Conservation (phyloP, 2,329 filamentous ascomycete genomes). For the Botrytis fragariae region DNA sequence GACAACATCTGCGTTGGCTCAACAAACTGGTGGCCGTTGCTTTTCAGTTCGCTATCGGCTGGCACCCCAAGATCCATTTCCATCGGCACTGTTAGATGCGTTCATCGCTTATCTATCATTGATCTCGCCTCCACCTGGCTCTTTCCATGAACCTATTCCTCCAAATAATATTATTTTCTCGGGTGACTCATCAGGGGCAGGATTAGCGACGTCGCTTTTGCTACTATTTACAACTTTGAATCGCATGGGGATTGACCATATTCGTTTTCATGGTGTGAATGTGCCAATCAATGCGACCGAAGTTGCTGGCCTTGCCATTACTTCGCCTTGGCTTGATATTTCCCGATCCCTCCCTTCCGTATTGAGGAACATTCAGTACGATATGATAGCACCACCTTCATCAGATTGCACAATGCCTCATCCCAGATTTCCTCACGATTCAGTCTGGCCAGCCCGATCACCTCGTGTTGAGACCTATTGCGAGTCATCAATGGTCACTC, state of each 20-base stretch:
- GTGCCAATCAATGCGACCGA: conserved; percentile 57
- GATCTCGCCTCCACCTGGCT: conserved; percentile 66
- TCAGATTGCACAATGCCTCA: conserved; percentile 37
- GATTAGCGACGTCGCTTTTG: conserved; percentile 63
- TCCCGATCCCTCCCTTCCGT: conserved; percentile 60
- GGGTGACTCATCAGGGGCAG: conserved; percentile 73
- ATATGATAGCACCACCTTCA: conserved; percentile 60
- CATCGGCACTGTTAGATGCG: conserved; percentile 69
- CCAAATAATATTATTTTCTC: conserved; percentile 66
- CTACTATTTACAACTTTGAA: conserved; percentile 66
- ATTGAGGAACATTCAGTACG: conserved; percentile 51
- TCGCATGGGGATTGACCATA: conserved; percentile 42
- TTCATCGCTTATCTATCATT: conserved; percentile 65
- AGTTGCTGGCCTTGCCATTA: conserved; percentile 61
- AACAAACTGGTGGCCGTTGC: conserved; percentile 63
- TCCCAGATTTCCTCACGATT: conserved; percentile 47
- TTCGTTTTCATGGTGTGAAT: conserved; percentile 57
- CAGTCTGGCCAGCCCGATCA: conserved; percentile 56
- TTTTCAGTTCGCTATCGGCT: conserved; percentile 69
- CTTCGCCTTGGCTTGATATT: conserved; percentile 71
- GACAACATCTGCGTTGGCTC: conserved; percentile 59
- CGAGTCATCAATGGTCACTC: conserved; percentile 53
- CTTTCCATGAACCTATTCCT: conserved; percentile 63
- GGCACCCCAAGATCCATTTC: conserved; percentile 72
- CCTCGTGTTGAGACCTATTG: conserved; percentile 55